Percentiles rank a stretch among this genome's conserved stretches.
These are phyloP conservation scores for Wickerhamiella sorbophila DNA, from an alignment of 805 yeast species.

Conservation along the genomic window DNA sequence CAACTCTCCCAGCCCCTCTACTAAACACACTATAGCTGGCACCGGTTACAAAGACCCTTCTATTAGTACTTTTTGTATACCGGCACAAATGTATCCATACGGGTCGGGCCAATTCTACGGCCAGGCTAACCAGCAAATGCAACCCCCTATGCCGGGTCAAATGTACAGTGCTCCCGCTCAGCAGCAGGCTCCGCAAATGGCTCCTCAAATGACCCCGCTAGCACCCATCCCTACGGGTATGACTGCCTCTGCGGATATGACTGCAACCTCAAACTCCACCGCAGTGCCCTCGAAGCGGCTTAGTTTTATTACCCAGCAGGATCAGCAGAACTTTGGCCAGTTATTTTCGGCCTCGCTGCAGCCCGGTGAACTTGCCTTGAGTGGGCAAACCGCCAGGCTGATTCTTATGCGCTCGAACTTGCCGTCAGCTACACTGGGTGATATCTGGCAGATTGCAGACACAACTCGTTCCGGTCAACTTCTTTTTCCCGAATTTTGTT, in stretches of 20 bases:
- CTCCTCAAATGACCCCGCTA: not conserved
- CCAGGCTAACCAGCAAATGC: slow-evolving; percentile 5
- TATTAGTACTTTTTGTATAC: not conserved
- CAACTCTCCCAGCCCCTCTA: not conserved
- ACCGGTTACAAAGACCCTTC: no score
- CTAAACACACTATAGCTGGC: no score
- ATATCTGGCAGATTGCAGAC: slow-evolving; percentile 85
- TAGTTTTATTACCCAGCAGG: slow-evolving; percentile 70
- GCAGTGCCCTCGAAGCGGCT: slow-evolving; percentile 41
- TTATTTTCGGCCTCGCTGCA: slow-evolving; percentile 63
- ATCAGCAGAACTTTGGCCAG: slow-evolving; percentile 76
- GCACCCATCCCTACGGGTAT: not conserved
- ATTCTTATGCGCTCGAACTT: slow-evolving; percentile 70
- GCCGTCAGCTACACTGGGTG: slow-evolving; percentile 59
- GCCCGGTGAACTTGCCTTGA: slow-evolving; percentile 43
- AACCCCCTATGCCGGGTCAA: slow-evolving; percentile 2
- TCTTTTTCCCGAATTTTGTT: slow-evolving; percentile 85
- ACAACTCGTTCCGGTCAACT: slow-evolving; percentile 73
- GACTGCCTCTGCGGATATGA: slow-evolving; percentile 23
- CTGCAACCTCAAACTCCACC: slow-evolving; percentile 6
- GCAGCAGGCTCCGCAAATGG: slow-evolving; percentile 5
- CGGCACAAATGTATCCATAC: slow-evolving; percentile 11
- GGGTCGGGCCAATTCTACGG: slow-evolving; percentile 13
- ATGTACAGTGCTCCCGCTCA: slow-evolving; percentile 4
- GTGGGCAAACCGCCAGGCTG: slow-evolving; percentile 53